Evolutionary conservation across 2,329 filamentous ascomycete species (phyloP).

Genomic region (Pseudogymnoascus sp.): DNA sequence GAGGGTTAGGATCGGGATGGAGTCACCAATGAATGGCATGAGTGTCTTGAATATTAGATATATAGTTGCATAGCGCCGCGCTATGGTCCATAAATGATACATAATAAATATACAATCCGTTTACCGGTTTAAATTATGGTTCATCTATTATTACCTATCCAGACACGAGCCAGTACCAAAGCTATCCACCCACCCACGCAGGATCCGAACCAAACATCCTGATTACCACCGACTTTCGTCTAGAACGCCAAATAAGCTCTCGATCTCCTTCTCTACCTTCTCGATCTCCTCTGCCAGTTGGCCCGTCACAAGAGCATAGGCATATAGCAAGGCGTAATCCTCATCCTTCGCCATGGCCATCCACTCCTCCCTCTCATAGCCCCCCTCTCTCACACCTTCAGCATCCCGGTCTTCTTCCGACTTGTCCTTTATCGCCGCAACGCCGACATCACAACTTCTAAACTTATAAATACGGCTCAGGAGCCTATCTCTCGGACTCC

Average conservation of each 20-base stretch:
- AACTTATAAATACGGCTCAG: conserved; percentile 85
- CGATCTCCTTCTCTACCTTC: conserved; percentile 53
- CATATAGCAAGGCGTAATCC: conserved; percentile 89
- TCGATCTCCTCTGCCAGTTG: conserved; percentile 60
- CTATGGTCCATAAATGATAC: background rate
- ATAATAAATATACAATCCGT: conserved; percentile 2
- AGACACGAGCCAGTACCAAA: background rate
- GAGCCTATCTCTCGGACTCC: conserved; percentile 71
- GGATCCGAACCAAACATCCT: conserved; percentile 32
- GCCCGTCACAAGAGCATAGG: conserved; percentile 68
- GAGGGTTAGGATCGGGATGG: background rate
- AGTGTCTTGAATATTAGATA: background rate
- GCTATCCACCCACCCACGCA: background rate
- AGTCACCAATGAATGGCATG: background rate
- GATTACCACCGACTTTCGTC: conserved; percentile 52
- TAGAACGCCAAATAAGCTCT: conserved; percentile 55
- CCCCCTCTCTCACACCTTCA: background rate
- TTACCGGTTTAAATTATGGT: background rate
- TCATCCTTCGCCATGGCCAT: conserved; percentile 50
- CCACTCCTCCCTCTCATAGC: background rate
- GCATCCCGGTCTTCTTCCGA: conserved; percentile 14
- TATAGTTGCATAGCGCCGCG: conserved; percentile 3
- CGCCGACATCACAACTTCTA: conserved; percentile 48
- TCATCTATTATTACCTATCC: conserved; percentile 2
- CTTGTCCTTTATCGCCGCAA: conserved; percentile 23